A percentile compares a stretch with the other conserved stretches of the same genome.
Conservation (phyloP, 2,329 filamentous ascomycete species). For the Thelonectria blattea region DNA sequence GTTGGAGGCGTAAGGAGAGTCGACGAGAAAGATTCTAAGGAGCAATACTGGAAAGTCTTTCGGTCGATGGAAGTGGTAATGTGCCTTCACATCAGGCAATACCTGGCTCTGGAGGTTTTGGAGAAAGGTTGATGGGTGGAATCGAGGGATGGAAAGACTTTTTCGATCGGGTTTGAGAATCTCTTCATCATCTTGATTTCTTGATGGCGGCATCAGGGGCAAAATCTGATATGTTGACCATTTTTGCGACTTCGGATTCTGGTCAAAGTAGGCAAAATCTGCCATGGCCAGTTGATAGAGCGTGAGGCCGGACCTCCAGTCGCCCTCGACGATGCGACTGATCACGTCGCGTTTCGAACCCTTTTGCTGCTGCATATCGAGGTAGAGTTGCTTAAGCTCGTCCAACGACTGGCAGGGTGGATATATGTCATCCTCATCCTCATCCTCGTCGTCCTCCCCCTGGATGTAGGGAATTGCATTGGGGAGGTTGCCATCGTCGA, state of each 20-base stretch:
- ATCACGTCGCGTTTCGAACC: slow-evolving; percentile 68
- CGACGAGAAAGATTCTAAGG: slow-evolving; percentile 78
- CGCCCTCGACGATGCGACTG: slow-evolving; percentile 69
- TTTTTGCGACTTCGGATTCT: slow-evolving; percentile 67
- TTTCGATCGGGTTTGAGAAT: slow-evolving; percentile 51
- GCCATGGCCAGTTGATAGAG: slow-evolving; percentile 72
- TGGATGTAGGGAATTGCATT: slow-evolving; percentile 51
- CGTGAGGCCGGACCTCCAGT: slow-evolving; percentile 69
- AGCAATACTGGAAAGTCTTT: slow-evolving; percentile 71
- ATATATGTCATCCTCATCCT: slow-evolving; percentile 71
- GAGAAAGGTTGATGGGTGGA: slow-evolving; percentile 82
- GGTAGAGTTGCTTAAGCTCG: slow-evolving; percentile 71
- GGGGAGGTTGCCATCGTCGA: slow-evolving; percentile 69
- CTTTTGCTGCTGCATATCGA: slow-evolving; percentile 63
- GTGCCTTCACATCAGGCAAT: slow-evolving; percentile 79
- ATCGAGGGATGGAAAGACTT: slow-evolving; percentile 66
- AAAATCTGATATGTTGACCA: slow-evolving; percentile 69
- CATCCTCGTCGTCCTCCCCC: slow-evolving; percentile 55
- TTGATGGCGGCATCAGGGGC: slow-evolving; percentile 52
- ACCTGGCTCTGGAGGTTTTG: slow-evolving; percentile 76
- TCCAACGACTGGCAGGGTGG: slow-evolving; percentile 69
- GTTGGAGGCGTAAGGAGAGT: slow-evolving; percentile 77
- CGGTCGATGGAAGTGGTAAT: slow-evolving; percentile 81
- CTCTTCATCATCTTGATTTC: slow-evolving; percentile 48
- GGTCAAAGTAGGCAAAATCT: slow-evolving; percentile 70